phyloP scores from a whole-genome alignment of 179 eudicot species.

The Nepenthes alata region DNA sequence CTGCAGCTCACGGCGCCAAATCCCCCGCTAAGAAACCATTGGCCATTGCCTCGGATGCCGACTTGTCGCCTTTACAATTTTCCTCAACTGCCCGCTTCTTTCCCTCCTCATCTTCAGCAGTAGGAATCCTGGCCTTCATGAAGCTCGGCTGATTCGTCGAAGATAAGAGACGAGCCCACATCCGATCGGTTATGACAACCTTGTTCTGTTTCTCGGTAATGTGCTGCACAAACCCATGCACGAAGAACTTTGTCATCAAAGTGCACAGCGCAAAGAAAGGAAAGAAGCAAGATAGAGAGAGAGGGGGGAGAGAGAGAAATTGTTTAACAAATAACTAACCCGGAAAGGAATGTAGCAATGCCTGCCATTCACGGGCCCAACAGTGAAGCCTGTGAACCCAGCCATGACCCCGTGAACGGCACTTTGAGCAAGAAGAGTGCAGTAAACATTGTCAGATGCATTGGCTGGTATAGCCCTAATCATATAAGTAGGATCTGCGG shows the following conservation, averaged over 20 bases:
- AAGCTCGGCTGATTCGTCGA: conserved; percentile 1
- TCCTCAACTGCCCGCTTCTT: no score
- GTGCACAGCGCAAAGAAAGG: no score
- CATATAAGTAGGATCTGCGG: conserved; percentile 82
- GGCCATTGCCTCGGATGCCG: no score
- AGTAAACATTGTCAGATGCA: conserved; percentile 75
- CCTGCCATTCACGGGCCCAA: conserved; percentile 67
- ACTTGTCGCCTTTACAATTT: no score
- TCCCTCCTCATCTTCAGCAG: no score
- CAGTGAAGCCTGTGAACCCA: conserved; percentile 72
- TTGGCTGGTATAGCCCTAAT: conserved; percentile 74
- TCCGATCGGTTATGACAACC: conserved; percentile 1
- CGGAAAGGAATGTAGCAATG: conserved; percentile 75
- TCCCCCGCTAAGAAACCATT: no score
- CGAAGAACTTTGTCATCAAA: no score
- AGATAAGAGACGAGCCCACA: conserved; percentile 1
- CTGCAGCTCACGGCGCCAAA: no score
- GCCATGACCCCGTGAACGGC: conserved; percentile 93
- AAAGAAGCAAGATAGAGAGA: no score
- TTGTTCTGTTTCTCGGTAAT: neutral
- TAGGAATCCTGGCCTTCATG: neutral
- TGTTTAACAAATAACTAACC: conserved; percentile 28
- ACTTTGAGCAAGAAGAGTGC: conserved; percentile 79
- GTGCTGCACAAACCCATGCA: neutral
- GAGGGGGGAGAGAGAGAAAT: no score